Evolutionary conservation across 345 rosid genomes (phyloP).

Genomic region (Heritiera littoralis): DNA sequence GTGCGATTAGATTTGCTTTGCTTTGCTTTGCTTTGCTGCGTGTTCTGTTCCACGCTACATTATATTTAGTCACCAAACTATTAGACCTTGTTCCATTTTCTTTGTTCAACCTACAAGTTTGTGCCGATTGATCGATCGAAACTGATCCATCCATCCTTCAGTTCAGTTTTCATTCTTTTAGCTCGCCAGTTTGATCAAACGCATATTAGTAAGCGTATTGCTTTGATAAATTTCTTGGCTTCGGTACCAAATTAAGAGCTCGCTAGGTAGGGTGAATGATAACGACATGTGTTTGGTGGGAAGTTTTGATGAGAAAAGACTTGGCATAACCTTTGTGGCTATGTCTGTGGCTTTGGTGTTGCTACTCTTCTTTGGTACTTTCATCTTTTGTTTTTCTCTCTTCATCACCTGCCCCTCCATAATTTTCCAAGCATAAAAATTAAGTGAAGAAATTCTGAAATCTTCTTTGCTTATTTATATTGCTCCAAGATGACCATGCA

Average conservation of each 20-base stretch:
- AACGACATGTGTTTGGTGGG: background rate
- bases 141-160: background rate
- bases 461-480: background rate
- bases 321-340: background rate
- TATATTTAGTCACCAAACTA: background rate
- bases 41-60: background rate
- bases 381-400: background rate
- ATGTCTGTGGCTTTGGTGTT: background rate
- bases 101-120: background rate
- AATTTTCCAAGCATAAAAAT: background rate
- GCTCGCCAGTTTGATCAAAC: background rate
- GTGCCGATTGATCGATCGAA: background rate
- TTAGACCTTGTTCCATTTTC: background rate
- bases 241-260: background rate
- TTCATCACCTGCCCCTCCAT: background rate
- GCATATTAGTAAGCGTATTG: background rate
- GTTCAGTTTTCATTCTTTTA: background rate
- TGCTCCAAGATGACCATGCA: background rate
- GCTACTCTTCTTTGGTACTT: conserved; percentile 1
- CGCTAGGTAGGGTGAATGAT: background rate
- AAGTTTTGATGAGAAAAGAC: background rate
- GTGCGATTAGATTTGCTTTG: background rate
- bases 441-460: background rate
- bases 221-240: background rate
- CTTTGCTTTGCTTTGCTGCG: background rate